Conservation (phyloP, 441 rosid species). For the Jatropha podagrica region DNA sequence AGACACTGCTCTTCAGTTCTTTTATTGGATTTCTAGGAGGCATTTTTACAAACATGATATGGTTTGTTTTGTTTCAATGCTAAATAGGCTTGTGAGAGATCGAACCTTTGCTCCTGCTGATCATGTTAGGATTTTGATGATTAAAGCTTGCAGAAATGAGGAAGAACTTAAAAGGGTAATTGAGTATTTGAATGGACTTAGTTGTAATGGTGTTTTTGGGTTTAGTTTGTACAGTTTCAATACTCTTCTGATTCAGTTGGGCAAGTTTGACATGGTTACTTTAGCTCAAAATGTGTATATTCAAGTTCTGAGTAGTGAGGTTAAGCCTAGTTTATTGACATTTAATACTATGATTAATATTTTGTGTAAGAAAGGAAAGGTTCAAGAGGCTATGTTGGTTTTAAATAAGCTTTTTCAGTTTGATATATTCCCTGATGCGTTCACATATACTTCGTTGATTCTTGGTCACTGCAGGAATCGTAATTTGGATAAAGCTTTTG, state of each 20-base stretch:
- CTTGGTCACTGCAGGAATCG: conserved; percentile 59
- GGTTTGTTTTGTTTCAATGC: conserved; percentile 43
- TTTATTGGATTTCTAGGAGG: conserved; percentile 51
- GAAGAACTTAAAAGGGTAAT: conserved; percentile 44
- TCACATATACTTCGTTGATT: conserved; percentile 62
- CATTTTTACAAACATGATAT: conserved; percentile 49
- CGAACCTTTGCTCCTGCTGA: conserved; percentile 40
- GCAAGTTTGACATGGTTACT: conserved; percentile 53
- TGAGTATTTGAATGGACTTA: conserved; percentile 39
- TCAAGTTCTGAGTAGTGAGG: conserved; percentile 40
- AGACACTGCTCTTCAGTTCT: conserved; percentile 34
- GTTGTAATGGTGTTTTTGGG: conserved; percentile 30
- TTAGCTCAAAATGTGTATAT: conserved; percentile 42
- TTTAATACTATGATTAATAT: conserved; percentile 58
- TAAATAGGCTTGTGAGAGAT: conserved; percentile 47
- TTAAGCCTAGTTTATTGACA: conserved; percentile 57
- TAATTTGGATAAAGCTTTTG: conserved; percentile 48
- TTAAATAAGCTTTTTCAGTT: conserved; percentile 43
- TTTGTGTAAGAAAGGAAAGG: conserved; percentile 49
- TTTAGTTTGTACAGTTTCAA: conserved; percentile 54
- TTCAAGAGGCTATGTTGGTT: conserved; percentile 47
- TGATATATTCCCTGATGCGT: conserved; percentile 49
- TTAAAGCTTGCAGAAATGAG: conserved; percentile 46
- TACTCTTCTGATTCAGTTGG: conserved; percentile 54
- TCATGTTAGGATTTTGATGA: conserved; percentile 54